Evolutionary conservation across 257 asterid genomes (phyloP), one percentile per base, ranked within the genome.

Genomic region (Parsonsia alboflavescens): DNA sequence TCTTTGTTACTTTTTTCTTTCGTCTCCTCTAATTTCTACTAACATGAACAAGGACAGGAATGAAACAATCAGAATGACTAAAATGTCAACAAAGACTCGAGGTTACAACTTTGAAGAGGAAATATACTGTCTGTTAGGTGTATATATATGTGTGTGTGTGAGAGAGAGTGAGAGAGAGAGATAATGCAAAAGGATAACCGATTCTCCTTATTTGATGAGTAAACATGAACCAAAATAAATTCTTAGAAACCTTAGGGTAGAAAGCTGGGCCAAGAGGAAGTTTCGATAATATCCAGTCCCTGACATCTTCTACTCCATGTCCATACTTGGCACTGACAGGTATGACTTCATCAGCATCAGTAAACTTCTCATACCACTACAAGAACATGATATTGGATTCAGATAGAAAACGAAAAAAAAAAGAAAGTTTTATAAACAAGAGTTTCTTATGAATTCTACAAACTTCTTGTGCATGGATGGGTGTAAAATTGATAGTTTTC

Each of bases 321-420:
- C 97, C 98, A 85, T 88, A 94, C 81, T 92, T 94, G 75, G 97
- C 98, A 82, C 98, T 91, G 84, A 94, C 97, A 11, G 98, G 98
- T 83, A 94, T 94, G 73, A 94, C 98, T 86, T 94, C 98, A 78
- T 94, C 98, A 44, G 84, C 97, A 73, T 81, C 88, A 0, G 97
- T 86, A 84, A 89, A 89, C 80, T 94, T 94, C 87, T 94, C 99
- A 41, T 88, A 92, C 99, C 97, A 92, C 97, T 94, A 88, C 87
- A 79, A 77, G 79, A 74, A 85, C 17, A 59, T 58, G 36, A 76
- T 12, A 16, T 74, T 24, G n/a, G 8, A 26, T 21, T 53, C 73
- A 79, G 79, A 49, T 16, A 24, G 61, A 78, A 17, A 13, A 58
- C 16, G 33, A 65, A 28, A 48, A 28, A 48, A 15, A 22, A 9